These are phyloP conservation scores for Vachellia pachyceras DNA, from an alignment of 306 rosid genomes.

Conservation along the genomic window DNA sequence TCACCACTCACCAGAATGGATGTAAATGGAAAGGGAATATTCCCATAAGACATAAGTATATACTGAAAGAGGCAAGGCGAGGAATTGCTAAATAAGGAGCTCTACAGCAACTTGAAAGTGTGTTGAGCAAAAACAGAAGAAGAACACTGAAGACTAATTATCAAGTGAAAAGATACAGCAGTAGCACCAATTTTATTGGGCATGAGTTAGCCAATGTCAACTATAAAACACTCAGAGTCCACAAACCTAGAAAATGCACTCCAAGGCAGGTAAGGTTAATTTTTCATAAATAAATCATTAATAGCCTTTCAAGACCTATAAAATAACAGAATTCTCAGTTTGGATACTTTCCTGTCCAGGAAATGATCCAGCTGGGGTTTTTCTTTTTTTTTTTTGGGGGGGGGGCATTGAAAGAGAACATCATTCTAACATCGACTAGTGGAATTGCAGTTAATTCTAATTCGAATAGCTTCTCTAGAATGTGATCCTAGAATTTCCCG, in stretches of 20 bases:
- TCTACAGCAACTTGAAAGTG: background rate
- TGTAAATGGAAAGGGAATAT: background rate
- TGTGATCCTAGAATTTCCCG: slow-evolving; percentile 2
- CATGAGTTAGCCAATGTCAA: background rate
- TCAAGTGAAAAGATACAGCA: slow-evolving; percentile 6
- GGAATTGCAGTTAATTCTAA: background rate
- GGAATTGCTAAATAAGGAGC: background rate
- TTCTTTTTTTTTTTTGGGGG: too few species aligned
- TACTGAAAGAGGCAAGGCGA: background rate
- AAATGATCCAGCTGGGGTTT: background rate
- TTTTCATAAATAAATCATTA: background rate
- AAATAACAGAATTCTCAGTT: slow-evolving; percentile 1
- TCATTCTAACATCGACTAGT: too few species aligned
- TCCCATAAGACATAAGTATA: background rate
- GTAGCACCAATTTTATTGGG: background rate
- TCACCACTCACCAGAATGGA: slow-evolving; percentile 29
- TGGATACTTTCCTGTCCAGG: background rate
- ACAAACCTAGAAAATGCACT: background rate
- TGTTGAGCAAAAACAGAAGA: background rate
- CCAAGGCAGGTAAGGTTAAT: background rate
- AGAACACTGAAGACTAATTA: background rate
- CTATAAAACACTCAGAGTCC: slow-evolving; percentile 8
- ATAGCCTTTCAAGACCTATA: background rate
- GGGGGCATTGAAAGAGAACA: too few species aligned
- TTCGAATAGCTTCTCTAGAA: background rate